A percentile compares a stretch with the other conserved stretches of the same genome.
phyloP scores from a whole-genome alignment of 2,329 filamentous ascomycete genomes.

The Colletotrichum tabaci region DNA sequence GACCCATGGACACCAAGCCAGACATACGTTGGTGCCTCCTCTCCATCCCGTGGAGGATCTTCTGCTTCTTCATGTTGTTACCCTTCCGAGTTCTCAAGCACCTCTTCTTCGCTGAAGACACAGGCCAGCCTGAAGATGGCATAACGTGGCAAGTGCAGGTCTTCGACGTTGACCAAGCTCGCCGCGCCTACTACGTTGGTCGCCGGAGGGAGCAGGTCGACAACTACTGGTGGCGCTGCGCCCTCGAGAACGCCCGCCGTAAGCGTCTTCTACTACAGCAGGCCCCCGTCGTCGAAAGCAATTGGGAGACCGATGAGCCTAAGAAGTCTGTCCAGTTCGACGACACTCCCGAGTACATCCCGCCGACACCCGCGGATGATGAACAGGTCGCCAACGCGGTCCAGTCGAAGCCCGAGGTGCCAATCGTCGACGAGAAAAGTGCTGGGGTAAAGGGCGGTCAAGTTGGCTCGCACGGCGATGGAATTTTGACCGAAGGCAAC shows the following conservation, averaged over 20 bases:
- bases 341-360: background rate
- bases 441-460: background rate
- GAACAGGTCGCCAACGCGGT: background rate
- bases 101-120: background rate
- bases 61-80: background rate
- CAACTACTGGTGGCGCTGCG: background rate
- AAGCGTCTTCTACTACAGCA: background rate
- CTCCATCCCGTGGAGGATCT: background rate
- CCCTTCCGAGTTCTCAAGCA: background rate
- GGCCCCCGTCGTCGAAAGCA: background rate
- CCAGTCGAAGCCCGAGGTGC: background rate
- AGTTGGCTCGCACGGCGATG: background rate
- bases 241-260: background rate
- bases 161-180: background rate
- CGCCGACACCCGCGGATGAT: background rate
- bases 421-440: background rate
- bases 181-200: background rate
- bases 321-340: background rate
- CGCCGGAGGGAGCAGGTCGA: background rate
- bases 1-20: background rate
- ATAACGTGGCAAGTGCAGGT: background rate
- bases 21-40: too few relatives aligned
- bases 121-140: background rate
- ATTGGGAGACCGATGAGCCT: background rate
- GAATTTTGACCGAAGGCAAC: too few relatives aligned